Conservation (phyloP, 2,329 filamentous ascomycete species). For the Xylaria hypoxylon region DNA sequence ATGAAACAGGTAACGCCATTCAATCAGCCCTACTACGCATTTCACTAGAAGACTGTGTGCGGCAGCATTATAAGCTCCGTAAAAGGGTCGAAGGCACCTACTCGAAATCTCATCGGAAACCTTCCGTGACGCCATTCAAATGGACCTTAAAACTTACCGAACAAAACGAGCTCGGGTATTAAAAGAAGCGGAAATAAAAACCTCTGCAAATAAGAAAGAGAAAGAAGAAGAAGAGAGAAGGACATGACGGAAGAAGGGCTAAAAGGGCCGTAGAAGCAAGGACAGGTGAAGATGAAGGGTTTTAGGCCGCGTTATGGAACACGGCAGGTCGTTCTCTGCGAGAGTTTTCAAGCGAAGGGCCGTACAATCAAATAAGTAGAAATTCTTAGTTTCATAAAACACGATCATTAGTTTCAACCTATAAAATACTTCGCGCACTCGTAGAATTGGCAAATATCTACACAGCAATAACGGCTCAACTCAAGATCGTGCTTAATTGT, state of each 20-base stretch:
- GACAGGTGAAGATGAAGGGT: neutral
- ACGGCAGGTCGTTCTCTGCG: neutral
- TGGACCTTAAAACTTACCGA: slow-evolving; percentile 2
- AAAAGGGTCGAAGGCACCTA: neutral
- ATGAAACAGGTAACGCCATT: neutral
- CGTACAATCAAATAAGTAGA: no score
- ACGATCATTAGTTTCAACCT: no score
- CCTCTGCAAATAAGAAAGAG: neutral
- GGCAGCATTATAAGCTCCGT: neutral
- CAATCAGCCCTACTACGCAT: slow-evolving; percentile 3
- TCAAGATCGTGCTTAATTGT: no score
- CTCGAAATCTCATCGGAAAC: slow-evolving; percentile 12
- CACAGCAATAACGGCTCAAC: no score
- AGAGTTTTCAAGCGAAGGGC: neutral
- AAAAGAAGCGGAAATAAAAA: neutral
- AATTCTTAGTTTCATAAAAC: no score
- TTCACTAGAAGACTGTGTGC: slow-evolving; percentile 13
- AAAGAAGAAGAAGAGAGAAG: neutral
- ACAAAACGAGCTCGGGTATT: neutral
- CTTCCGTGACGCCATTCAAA: neutral
- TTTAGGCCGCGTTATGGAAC: neutral
- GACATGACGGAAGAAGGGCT: no score
- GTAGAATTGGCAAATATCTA: no score
- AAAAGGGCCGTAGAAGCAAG: neutral
- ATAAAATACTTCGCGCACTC: no score